Evolutionary conservation across 768 basidiomycete genomes (phyloP).

Genomic region (Cystobasidium ongulense): DNA sequence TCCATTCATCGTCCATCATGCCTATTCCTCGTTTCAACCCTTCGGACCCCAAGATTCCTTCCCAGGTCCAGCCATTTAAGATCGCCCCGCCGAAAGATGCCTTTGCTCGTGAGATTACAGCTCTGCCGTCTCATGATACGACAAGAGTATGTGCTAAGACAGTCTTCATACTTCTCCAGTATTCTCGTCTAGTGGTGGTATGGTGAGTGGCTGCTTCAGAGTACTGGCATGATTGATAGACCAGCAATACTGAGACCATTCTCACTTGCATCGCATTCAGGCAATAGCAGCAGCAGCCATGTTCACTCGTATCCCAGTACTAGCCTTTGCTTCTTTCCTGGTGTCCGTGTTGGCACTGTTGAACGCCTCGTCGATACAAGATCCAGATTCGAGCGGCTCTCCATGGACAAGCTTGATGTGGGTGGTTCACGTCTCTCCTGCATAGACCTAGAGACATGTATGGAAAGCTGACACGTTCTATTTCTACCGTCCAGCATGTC

Average conservation of each 20-base stretch:
- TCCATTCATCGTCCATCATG: background rate
- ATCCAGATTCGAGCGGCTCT: background rate
- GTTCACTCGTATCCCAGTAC: slow-evolving; percentile 18
- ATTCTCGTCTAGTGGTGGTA: slow-evolving; percentile 2
- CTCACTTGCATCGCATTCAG: background rate
- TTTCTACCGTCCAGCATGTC: background rate
- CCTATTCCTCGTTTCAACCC: background rate
- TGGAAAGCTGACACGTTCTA: background rate
- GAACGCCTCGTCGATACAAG: background rate
- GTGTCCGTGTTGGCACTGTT: background rate
- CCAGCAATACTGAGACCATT: background rate
- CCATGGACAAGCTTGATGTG: slow-evolving; percentile 29
- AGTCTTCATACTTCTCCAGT: background rate
- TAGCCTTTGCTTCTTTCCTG: slow-evolving; percentile 7
- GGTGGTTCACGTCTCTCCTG: background rate
- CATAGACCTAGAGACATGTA: background rate
- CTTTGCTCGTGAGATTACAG: background rate
- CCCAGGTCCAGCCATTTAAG: background rate
- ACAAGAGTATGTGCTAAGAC: background rate
- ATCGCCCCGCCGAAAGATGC: background rate
- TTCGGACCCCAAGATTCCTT: slow-evolving; percentile 13
- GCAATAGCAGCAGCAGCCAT: slow-evolving; percentile 5
- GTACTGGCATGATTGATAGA: background rate
- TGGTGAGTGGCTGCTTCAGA: background rate
- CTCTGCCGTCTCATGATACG: background rate